Conservation (phyloP, 2,329 filamentous ascomycete genomes). For the Neopestalotiopsis rosae region DNA sequence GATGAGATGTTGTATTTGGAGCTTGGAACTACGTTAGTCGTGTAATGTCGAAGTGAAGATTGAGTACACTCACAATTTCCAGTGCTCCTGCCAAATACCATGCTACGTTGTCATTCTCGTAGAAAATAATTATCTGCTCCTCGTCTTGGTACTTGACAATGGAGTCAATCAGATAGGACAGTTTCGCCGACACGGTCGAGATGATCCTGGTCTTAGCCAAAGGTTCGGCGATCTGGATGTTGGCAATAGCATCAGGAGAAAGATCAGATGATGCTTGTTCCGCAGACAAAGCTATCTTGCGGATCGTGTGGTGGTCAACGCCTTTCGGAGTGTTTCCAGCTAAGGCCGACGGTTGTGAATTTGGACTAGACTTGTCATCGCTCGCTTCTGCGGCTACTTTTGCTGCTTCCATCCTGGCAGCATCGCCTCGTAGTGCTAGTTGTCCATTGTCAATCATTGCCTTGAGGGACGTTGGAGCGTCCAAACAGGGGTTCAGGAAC, state of each 20-base stretch:
- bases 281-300: conserved; percentile 25
- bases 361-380: conserved; percentile 17
- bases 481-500: conserved; percentile 51
- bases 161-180: conserved; percentile 82
- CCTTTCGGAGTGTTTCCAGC: conserved; percentile 35
- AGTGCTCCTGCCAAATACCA: conserved; percentile 85
- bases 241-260: conserved; percentile 32
- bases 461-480: conserved; percentile 50
- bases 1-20: conserved; percentile 66
- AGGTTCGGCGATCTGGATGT: conserved; percentile 51
- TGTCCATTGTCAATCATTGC: conserved; percentile 53
- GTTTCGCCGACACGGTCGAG: conserved; percentile 85
- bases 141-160: conserved; percentile 69
- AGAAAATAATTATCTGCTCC: conserved; percentile 93
- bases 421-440: conserved; percentile 43
- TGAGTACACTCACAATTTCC: conserved; percentile 61
- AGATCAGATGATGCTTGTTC: conserved; percentile 18
- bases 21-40: conserved; percentile 36
- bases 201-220: conserved; percentile 67
- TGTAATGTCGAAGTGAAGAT: background rate
- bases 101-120: conserved; percentile 85
- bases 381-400: conserved; percentile 26
- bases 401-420: conserved; percentile 41
- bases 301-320: conserved; percentile 30
- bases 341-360: conserved; percentile 24